phyloP scores from a whole-genome alignment of 2,329 filamentous ascomycete genomes.

The Curvularia lunata region DNA sequence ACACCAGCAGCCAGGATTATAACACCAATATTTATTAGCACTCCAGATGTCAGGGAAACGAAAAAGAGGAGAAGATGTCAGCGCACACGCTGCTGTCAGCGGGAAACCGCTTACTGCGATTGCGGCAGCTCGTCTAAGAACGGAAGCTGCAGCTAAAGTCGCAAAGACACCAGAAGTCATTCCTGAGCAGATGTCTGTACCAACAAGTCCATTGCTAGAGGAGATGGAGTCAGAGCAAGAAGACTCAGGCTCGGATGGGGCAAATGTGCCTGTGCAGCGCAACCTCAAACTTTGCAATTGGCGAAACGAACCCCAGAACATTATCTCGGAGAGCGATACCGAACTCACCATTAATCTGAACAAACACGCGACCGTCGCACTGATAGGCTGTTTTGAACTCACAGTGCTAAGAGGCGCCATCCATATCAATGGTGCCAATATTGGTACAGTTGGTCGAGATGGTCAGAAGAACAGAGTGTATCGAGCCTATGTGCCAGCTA shows the following conservation, averaged over 20 bases:
- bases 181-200: slow-evolving; percentile 21
- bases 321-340: slow-evolving; percentile 32
- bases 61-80: slow-evolving; percentile 28
- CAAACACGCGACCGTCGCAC: slow-evolving; percentile 46
- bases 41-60: slow-evolving; percentile 42
- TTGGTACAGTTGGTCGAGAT: slow-evolving; percentile 54
- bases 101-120: slow-evolving; percentile 42
- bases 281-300: slow-evolving; percentile 44
- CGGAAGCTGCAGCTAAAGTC: slow-evolving; percentile 26
- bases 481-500: slow-evolving; percentile 70
- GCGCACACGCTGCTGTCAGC: slow-evolving; percentile 5
- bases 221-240: slow-evolving; percentile 24
- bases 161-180: slow-evolving; percentile 17
- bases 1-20: background rate
- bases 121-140: slow-evolving; percentile 42
- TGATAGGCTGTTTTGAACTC: slow-evolving; percentile 71
- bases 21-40: slow-evolving; percentile 12
- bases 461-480: slow-evolving; percentile 24
- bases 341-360: slow-evolving; percentile 38
- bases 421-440: slow-evolving; percentile 68
- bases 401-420: slow-evolving; percentile 66
- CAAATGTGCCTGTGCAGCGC: slow-evolving; percentile 17
- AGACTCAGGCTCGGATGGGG: slow-evolving; percentile 28
- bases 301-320: slow-evolving; percentile 30
- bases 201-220: slow-evolving; percentile 25